Percentiles rank a stretch among this genome's conserved stretches.
These are phyloP conservation scores for Talaromyces sp. DNA, from an alignment of 2,329 filamentous ascomycete species.

Conservation along the genomic window DNA sequence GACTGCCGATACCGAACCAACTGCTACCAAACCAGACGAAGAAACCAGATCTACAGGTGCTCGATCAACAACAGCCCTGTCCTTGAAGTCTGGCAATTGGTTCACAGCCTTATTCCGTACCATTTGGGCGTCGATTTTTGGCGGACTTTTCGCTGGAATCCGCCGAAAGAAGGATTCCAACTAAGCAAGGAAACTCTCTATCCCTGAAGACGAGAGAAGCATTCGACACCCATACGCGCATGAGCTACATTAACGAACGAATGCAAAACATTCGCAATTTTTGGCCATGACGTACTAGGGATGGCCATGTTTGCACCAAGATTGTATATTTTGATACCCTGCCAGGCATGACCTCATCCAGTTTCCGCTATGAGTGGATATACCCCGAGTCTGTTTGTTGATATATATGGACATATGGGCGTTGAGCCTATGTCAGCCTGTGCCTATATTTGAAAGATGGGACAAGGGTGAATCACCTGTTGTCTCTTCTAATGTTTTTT, in stretches of 20 bases:
- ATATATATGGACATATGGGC: neutral
- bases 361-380: slow-evolving; percentile 4
- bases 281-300: neutral
- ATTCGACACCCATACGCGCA: neutral
- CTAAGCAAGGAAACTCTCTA: neutral
- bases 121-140: slow-evolving; percentile 41
- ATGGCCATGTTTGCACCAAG: neutral
- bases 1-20: slow-evolving; percentile 2
- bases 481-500: slow-evolving; percentile 2
- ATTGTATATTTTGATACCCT: slow-evolving; percentile 12
- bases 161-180: slow-evolving; percentile 30
- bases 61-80: slow-evolving; percentile 39
- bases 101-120: slow-evolving; percentile 40
- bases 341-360: neutral
- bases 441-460: slow-evolving; percentile 2
- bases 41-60: slow-evolving; percentile 23
- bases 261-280: neutral
- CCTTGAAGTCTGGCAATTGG: slow-evolving; percentile 39
- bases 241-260: neutral
- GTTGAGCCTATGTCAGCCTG: neutral
- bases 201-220: slow-evolving; percentile 23
- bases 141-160: slow-evolving; percentile 38
- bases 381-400: slow-evolving; percentile 11
- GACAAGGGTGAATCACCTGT: neutral
- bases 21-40: slow-evolving; percentile 8